These are phyloP conservation scores for Pharnaceum exiguum DNA, from an alignment of 148 eudicot species.

Conservation along the genomic window DNA sequence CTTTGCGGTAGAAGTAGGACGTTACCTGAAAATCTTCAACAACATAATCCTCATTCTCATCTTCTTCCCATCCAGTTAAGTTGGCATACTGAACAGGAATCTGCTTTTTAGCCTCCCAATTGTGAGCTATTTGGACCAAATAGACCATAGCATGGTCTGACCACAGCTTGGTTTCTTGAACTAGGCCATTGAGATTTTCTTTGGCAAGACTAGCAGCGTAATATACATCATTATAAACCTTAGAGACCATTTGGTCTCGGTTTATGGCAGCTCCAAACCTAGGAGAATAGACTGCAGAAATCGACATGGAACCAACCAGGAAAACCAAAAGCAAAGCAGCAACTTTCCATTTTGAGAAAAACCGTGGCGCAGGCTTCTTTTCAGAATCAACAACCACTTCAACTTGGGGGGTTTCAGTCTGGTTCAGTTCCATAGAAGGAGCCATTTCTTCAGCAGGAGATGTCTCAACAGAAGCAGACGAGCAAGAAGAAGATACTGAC, in stretches of 20 bases:
- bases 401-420: slow-evolving; percentile 10
- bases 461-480: slow-evolving; percentile 9
- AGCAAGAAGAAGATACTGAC: slow-evolving; percentile 32
- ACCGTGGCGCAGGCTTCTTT: slow-evolving; percentile 15
- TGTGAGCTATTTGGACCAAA: slow-evolving; percentile 26
- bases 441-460: slow-evolving; percentile 5
- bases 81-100: slow-evolving; percentile 36
- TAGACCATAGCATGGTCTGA: slow-evolving; percentile 31
- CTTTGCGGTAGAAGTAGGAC: slow-evolving; percentile 13
- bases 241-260: slow-evolving; percentile 27
- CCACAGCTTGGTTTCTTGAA: slow-evolving; percentile 29
- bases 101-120: slow-evolving; percentile 20
- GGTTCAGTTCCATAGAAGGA: slow-evolving; percentile 20
- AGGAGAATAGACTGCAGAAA: slow-evolving; percentile 27
- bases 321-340: slow-evolving; percentile 42
- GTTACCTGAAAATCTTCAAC: slow-evolving; percentile 15
- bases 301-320: slow-evolving; percentile 32
- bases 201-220: slow-evolving; percentile 27
- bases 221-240: slow-evolving; percentile 23
- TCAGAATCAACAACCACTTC: slow-evolving; percentile 19
- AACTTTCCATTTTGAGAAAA: slow-evolving; percentile 28
- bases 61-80: slow-evolving; percentile 43
- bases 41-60: slow-evolving; percentile 21
- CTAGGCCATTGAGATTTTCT: slow-evolving; percentile 23
- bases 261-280: slow-evolving; percentile 9